phyloP scores from a whole-genome alignment of 768 basidiomycete genomes.

The Mycena amicta region DNA sequence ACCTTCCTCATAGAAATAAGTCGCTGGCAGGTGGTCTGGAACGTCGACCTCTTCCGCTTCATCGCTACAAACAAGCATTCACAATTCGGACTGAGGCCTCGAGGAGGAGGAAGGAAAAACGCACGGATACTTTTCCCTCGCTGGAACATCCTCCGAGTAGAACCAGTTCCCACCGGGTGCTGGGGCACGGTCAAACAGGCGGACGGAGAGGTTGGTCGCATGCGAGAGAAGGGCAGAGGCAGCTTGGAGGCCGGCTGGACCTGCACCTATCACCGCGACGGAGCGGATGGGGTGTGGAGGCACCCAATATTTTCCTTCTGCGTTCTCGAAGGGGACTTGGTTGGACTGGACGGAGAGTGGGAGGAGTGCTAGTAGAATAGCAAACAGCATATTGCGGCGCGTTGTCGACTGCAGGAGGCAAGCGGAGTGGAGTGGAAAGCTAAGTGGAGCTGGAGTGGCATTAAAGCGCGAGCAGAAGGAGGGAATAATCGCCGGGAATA shows the following conservation, averaged over 20 bases:
- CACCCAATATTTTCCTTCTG: neutral
- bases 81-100: neutral
- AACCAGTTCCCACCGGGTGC: constrained; percentile 26
- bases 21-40: constrained; percentile 3
- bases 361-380: neutral
- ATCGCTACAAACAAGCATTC: neutral
- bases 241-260: constrained; percentile 21
- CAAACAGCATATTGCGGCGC: neutral
- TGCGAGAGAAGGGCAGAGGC: constrained; percentile 7
- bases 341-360: neutral
- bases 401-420: no score
- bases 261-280: constrained; percentile 16
- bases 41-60: neutral
- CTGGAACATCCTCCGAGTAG: constrained; percentile 20
- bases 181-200: constrained; percentile 25
- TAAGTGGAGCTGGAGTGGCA: neutral
- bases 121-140: constrained; percentile 25
- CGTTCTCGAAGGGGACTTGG: neutral
- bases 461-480: neutral
- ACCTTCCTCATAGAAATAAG: constrained; percentile 19
- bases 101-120: neutral
- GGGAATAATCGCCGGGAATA: no score
- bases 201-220: constrained; percentile 14
- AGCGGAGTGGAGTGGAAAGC: no score
- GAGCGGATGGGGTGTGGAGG: constrained; percentile 6